Evolutionary conservation across 257 asterid genomes (phyloP).

Genomic region (Rhazya stricta): DNA sequence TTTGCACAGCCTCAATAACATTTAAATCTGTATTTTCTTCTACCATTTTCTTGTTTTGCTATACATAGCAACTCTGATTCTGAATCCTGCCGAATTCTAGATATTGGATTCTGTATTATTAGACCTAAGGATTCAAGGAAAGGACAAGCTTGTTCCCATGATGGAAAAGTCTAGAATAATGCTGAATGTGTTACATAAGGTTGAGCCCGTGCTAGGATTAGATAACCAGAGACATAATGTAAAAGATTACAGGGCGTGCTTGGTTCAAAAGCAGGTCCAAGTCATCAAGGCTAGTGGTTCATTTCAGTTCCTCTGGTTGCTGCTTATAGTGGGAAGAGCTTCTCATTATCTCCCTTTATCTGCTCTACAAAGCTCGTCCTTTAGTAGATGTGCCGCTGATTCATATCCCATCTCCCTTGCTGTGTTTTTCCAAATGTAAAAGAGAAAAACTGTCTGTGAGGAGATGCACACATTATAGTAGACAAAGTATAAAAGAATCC

Average conservation of each 20-base stretch:
- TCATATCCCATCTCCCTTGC: conserved; percentile 79
- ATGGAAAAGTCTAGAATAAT: not conserved
- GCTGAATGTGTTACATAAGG: not conserved
- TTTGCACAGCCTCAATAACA: too few species aligned
- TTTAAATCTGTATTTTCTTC: too few species aligned
- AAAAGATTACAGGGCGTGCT: not conserved
- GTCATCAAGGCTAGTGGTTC: not conserved
- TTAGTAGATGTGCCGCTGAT: conserved; percentile 79
- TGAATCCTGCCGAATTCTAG: too few species aligned
- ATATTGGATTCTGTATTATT: too few species aligned
- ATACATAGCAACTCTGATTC: too few species aligned
- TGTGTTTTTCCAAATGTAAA: conserved; percentile 6
- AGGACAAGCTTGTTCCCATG: not conserved
- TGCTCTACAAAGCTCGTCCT: conserved; percentile 54
- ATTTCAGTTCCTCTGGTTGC: not conserved
- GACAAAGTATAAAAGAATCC: not conserved
- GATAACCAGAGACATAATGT: not conserved
- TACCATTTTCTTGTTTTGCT: too few species aligned
- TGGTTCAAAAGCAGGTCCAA: not conserved
- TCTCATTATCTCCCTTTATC: conserved; percentile 20
- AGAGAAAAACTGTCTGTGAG: not conserved
- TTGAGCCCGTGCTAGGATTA: not conserved
- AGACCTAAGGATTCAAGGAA: not conserved
- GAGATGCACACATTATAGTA: not conserved
- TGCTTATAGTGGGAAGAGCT: not conserved